Evolutionary conservation across 345 rosid genomes (phyloP).

Genomic region (Brassica carinata): DNA sequence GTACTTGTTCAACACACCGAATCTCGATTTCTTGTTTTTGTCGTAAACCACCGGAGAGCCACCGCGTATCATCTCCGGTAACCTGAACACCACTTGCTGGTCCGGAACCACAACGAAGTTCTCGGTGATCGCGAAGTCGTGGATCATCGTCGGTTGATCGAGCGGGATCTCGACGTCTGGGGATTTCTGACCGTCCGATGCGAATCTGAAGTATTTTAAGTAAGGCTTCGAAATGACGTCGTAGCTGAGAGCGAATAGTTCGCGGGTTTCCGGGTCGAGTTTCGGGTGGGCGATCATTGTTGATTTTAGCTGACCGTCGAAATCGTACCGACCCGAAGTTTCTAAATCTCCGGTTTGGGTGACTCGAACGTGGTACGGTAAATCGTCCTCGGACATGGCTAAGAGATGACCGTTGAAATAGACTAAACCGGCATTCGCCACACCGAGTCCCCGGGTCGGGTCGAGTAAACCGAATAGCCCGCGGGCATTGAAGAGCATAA

Average conservation of each 20-base stretch:
- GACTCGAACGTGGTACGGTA: slow-evolving; percentile 72
- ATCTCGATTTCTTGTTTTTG: slow-evolving; percentile 66
- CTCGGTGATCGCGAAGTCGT: slow-evolving; percentile 79
- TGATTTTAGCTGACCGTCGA: slow-evolving; percentile 57
- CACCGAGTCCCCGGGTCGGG: slow-evolving; percentile 65
- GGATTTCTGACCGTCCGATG: slow-evolving; percentile 58
- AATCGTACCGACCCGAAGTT: slow-evolving; percentile 66
- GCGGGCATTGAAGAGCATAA: slow-evolving; percentile 70
- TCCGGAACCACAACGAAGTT: slow-evolving; percentile 75
- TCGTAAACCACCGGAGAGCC: slow-evolving; percentile 87
- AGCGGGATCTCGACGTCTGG: slow-evolving; percentile 69
- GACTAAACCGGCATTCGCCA: slow-evolving; percentile 81
- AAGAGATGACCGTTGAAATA: slow-evolving; percentile 71
- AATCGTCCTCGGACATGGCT: slow-evolving; percentile 91
- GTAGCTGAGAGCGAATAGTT: slow-evolving; percentile 73
- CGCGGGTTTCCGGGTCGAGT: slow-evolving; percentile 64
- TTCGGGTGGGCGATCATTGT: slow-evolving; percentile 95
- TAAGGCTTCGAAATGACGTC: slow-evolving; percentile 75
- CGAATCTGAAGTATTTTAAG: slow-evolving; percentile 66
- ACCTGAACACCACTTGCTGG: slow-evolving; percentile 79
- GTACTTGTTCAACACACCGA: slow-evolving; percentile 65
- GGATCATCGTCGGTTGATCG: slow-evolving; percentile 80
- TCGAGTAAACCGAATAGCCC: slow-evolving; percentile 64
- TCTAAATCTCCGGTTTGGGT: slow-evolving; percentile 66
- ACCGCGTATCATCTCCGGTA: slow-evolving; percentile 71